Base-by-base conservation (phyloP, 495 filamentous ascomycete species). In the Oidiodendron maius region DNA sequence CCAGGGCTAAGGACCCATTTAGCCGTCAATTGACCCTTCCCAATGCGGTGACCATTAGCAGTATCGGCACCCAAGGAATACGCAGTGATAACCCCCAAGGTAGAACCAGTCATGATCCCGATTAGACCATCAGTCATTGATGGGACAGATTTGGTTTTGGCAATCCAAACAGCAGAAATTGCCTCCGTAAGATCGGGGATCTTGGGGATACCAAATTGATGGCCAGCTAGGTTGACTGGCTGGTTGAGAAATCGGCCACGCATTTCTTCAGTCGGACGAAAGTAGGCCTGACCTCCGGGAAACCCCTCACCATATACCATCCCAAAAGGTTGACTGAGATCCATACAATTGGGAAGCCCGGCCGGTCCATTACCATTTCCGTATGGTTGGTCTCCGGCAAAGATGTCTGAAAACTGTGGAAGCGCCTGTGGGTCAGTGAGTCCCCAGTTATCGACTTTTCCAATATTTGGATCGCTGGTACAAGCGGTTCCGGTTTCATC, bases 1-100 rank as follows among this genome's bases (percentile, higher is more conserved):
- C 93, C 93, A 2, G 93, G 94, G 53, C 87, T 87, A 20, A 98
- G 71, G 18, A 86, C 81, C 90, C 91, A 97, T 53, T 80, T 82
- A 44, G 86, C 85, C 21, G 88, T 93, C 36, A 89, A 71, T 48
- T 91, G 84, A 4, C 88, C 89, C 22, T 81, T 78, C 30, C 75
- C 72, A 53, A 82, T 81, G 16, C 84, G 82, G 28, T 77, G 72
- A 9, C 83, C 82, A 26, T 80, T 77, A 3, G 79, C 67, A 15
- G 81, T 80, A 62, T 81, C 77, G 8, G 75, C 72, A 26, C 87
- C 87, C 4, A 96, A 63, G 12, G 87, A 82, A 64, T 90, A 96
- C 0, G 84, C 74, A 2, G 89, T 85, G 17, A 98, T 72, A n/a
- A 96, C 72, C 38, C 93, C 93, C 2, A 83, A 76, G 11, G 91